Evolutionary conservation across 176 grass and related monocot genomes (phyloP).

Genomic region (Lolium multiflorum): DNA sequence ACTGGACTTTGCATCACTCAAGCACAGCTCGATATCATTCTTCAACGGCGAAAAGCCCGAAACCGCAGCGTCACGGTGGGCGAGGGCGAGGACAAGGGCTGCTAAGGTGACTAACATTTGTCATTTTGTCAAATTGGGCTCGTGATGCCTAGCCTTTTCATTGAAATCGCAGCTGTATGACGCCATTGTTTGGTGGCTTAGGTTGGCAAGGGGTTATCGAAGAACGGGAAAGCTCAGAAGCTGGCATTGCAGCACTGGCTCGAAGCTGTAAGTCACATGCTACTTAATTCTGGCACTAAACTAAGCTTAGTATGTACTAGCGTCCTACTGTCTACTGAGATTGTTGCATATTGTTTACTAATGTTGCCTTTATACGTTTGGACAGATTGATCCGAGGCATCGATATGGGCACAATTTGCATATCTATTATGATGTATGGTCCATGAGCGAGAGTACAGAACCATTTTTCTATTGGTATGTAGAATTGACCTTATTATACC

Average conservation of each 20-base stretch:
- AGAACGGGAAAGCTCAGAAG: constrained; percentile 86
- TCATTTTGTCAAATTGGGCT: not conserved
- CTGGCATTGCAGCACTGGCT: constrained; percentile 97
- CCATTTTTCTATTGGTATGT: constrained; percentile 95
- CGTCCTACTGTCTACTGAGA: constrained; percentile 42
- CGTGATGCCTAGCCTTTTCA: constrained; percentile 33
- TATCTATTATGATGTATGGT: constrained; percentile 92
- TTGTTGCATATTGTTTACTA: constrained; percentile 47
- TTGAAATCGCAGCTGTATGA: constrained; percentile 45
- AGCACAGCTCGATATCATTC: constrained; percentile 91
- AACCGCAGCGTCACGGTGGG: constrained; percentile 85
- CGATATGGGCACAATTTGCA: constrained; percentile 96
- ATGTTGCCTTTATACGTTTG: constrained; percentile 30
- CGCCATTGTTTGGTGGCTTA: constrained; percentile 33
- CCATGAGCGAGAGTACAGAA: constrained; percentile 74
- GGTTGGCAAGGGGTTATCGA: constrained; percentile 97
- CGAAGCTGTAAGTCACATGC: constrained; percentile 88
- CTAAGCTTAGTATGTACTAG: not conserved
- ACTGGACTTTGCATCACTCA: constrained; percentile 84
- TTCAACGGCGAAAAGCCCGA: constrained; percentile 85
- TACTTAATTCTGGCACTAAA: constrained; percentile 40
- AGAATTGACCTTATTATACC: constrained; percentile 1
- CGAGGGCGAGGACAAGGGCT: constrained; percentile 76
- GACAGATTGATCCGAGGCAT: constrained; percentile 97
- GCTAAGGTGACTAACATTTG: constrained; percentile 75